Base-by-base conservation (phyloP, 2,329 filamentous ascomycete genomes). In the Elsinoe batatas region DNA sequence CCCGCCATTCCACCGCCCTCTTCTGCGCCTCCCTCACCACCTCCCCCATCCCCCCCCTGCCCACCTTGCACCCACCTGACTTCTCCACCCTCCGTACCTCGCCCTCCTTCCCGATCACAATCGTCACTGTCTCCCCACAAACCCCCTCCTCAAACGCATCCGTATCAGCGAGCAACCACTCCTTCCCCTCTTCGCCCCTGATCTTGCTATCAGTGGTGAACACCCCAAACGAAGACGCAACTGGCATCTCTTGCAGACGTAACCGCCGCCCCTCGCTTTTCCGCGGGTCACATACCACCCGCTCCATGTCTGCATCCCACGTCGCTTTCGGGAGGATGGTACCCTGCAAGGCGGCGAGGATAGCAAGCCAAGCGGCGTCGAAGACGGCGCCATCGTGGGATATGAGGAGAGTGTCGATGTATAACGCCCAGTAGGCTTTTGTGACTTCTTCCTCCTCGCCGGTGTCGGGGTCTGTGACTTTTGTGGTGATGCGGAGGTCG, bases 331-430 rank as follows among this genome's bases (percentile, higher is more conserved):
- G 93, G 10, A 98, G 73, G 57, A 78, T 81, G 3, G 88, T 91
- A 68, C 93, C 82, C 54, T 76, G 77, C 58, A 98, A 73, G 5
- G 93, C 91, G 7, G 91, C 88, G 18, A 95, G 70, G 0, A 94
- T 78, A 11, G 89, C 84, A 0, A 85, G 80, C 91, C 91, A 97
- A 0, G 89, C 88, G 0, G 88, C 87, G 65, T 98, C 91, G 61
- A 97, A 91, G 1, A 89, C 82, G 64, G 93, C 95, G 5, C 91
- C 91, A 61, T 95, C 91, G 50, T 95, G 82, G 0, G 88, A 94
- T 62, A 98, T 85, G 72, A 95, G 93, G 66, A 96, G 80, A n/a
- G 96, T 78, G 67, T 97, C 91, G 61, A 98, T 87, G 70, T 95
- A 96, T 17, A 98, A 81, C 8, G 88, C 84, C 93, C 91, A 98